Evolutionary conservation across 2,329 filamentous ascomycete species (phyloP).

Genomic region (Pseudogymnoascus sp.): DNA sequence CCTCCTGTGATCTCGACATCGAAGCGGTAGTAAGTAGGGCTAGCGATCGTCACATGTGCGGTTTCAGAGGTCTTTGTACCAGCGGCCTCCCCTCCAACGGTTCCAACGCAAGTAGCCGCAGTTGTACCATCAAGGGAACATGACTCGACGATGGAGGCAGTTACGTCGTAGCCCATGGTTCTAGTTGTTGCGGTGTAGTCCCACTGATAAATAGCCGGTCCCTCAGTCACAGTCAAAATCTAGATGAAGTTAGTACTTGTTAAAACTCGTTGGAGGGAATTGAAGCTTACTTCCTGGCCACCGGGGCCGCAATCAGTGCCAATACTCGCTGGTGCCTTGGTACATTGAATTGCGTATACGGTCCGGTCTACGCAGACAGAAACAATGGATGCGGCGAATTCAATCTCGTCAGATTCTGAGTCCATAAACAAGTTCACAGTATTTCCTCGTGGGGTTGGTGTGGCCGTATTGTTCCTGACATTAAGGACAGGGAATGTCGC

Average conservation of each 20-base stretch:
- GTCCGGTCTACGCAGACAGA: neutral
- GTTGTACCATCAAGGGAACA: neutral
- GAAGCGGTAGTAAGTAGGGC: neutral
- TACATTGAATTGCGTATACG: neutral
- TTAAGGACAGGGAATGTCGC: neutral
- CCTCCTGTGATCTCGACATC: neutral
- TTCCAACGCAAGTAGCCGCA: neutral
- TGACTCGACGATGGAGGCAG: neutral
- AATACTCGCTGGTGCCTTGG: neutral
- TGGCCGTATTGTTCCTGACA: neutral
- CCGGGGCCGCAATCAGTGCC: neutral
- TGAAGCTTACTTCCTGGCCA: neutral
- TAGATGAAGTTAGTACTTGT: neutral
- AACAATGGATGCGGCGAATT: neutral
- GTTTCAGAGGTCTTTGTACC: neutral
- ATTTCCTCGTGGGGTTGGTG: neutral
- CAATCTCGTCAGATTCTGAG: neutral
- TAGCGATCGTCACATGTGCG: neutral
- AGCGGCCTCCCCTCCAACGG: neutral
- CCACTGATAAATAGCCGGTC: neutral
- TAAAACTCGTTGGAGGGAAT: neutral
- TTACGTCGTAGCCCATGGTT: neutral
- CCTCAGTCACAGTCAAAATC: neutral
- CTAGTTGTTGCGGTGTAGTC: neutral
- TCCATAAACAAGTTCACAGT: neutral